phyloP scores from a whole-genome alignment of 106 monocot genomes.

The Chionographis japonica region DNA sequence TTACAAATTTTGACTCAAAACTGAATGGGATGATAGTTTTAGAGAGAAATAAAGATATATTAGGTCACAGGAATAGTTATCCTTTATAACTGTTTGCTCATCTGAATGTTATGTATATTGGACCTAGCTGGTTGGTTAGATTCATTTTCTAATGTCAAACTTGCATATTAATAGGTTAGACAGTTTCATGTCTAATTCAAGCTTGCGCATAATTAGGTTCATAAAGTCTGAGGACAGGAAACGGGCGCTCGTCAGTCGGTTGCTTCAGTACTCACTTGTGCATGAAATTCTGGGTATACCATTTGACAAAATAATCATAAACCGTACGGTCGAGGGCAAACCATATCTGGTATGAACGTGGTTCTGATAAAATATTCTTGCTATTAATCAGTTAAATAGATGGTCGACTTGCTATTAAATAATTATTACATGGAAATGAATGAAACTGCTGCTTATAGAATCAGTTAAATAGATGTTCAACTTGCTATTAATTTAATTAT shows the following conservation, averaged over 20 bases:
- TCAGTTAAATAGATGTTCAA: no score
- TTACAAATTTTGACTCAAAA: no score
- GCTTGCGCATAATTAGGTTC: slow-evolving; percentile 37
- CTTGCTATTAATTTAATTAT: no score
- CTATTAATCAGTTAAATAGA: not conserved
- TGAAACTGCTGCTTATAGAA: no score
- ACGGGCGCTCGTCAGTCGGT: slow-evolving; percentile 74
- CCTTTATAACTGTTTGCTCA: no score
- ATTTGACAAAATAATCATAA: slow-evolving; percentile 39
- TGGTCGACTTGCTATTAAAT: no score
- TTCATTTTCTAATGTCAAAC: slow-evolving; percentile 7
- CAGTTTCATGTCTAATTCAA: no score
- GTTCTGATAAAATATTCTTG: not conserved
- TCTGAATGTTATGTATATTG: not conserved
- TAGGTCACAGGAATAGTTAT: no score
- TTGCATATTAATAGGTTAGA: no score
- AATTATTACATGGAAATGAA: no score
- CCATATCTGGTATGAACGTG: slow-evolving; percentile 53
- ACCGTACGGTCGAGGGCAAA: slow-evolving; percentile 54
- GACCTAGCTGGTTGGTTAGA: not conserved
- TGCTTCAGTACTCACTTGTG: slow-evolving; percentile 77
- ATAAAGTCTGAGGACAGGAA: slow-evolving; percentile 76
- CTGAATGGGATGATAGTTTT: no score
- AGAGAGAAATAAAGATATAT: no score
- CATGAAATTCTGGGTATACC: slow-evolving; percentile 50